Base-by-base conservation (phyloP, 1,284 basidiomycete species). In the Meripilus lineatus region DNA sequence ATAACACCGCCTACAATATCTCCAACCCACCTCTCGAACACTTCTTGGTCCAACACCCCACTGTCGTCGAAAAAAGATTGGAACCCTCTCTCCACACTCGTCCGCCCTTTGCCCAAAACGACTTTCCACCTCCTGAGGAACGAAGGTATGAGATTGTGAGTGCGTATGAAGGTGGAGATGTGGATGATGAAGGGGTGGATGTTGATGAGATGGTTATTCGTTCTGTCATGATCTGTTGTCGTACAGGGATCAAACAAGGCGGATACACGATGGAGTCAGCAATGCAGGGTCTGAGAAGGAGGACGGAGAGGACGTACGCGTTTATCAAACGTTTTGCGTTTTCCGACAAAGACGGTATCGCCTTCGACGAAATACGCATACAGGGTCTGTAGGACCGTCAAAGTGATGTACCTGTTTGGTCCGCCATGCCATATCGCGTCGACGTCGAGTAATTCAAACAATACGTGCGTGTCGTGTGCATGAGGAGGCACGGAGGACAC, bases 361-460 rank as follows among this genome's bases (percentile, higher is more conserved):
- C 84, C 81, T 62, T 93, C 89, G 45, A 93, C 65, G 51, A 89
- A 87, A 58, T 84, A 89, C 17, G 84, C 75, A 57, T 93, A 93
- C 22, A 89, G 65, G 8, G 84, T 78, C 62, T 89, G 84, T 17
- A 81, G 57, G 26, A 73, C 62, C 5, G 84, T 88, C 45, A 93
- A 67, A 39, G 84, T 44, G 34, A 84, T 68, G 62, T 93, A 93
- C 49, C 89, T 92, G 58, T 10, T n/a, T 32, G n/a, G 10, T n/a
- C 28, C n/a, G 10, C 10, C 10, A 32, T n/a, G 28, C 28, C 28
- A 32, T 32, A n/a, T 32, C 24, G 37, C 10, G 28, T 25, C 14
- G 18, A 40, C 3, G 22, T 8, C 13, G 4, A 24, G 46, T 49
- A 21, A n/a, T n/a, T n/a, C n/a, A n/a, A n/a, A n/a, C n/a, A n/a